These are phyloP conservation scores for Gleditsia sinensis DNA, from an alignment of 306 rosid genomes.

Conservation along the genomic window DNA sequence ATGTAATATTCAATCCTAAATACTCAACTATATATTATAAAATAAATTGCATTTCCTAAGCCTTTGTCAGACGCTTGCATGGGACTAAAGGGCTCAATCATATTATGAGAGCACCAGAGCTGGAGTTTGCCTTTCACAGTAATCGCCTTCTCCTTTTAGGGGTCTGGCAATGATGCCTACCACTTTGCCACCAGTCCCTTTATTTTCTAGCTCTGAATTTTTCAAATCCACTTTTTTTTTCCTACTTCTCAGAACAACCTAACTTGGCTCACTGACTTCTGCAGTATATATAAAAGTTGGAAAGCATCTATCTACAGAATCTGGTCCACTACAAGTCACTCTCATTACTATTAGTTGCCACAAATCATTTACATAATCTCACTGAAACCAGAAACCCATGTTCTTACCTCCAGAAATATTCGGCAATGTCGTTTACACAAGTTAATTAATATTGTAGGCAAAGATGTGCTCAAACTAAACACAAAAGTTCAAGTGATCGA, in stretches of 20 bases:
- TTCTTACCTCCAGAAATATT: slow-evolving; percentile 35
- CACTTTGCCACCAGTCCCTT: slow-evolving; percentile 45
- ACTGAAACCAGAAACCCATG: slow-evolving; percentile 25
- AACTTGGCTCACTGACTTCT: slow-evolving; percentile 16
- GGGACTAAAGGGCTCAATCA: slow-evolving; percentile 12
- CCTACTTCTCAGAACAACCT: slow-evolving; percentile 20
- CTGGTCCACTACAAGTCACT: slow-evolving; percentile 46
- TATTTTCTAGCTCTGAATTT: slow-evolving; percentile 26
- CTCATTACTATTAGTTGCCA: slow-evolving; percentile 26
- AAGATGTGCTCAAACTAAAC: too few relatives aligned
- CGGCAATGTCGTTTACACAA: neutral
- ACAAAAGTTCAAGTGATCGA: too few relatives aligned
- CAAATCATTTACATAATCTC: slow-evolving; percentile 31
- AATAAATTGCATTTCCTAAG: too few relatives aligned
- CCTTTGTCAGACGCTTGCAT: too few relatives aligned
- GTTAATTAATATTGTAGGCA: too few relatives aligned
- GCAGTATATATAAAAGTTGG: slow-evolving; percentile 26
- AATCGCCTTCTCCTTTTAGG: slow-evolving; percentile 51
- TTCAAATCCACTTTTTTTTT: neutral
- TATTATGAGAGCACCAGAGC: slow-evolving; percentile 19
- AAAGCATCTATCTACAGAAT: slow-evolving; percentile 36
- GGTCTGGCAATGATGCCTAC: slow-evolving; percentile 56
- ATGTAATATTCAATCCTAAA: too few relatives aligned
- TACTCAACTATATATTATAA: too few relatives aligned
- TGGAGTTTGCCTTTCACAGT: slow-evolving; percentile 39